Evolutionary conservation across 257 asterid genomes (phyloP), one percentile per base, ranked within the genome.

Genomic region (Petunia axillaris): DNA sequence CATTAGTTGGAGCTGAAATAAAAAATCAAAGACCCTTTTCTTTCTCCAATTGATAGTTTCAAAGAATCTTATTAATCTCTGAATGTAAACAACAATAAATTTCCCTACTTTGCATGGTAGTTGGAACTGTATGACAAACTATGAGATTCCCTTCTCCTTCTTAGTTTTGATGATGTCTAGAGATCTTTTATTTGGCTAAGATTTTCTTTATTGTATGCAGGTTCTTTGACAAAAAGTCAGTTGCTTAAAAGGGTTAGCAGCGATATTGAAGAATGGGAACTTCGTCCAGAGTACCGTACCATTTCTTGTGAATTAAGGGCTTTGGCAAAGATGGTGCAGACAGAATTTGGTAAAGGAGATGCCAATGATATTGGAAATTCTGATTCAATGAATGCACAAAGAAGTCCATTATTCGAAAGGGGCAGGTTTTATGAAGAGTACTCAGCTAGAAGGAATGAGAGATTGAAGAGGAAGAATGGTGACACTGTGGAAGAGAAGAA

Each of bases 371-470:
- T 39, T 83, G 80, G 62, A 0, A 1, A 57, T 10, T 79, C 75
- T 38, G 81, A 59, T 35, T 8, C 11, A 55, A 9, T 66, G 9
- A 83, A 82, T 9, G 76, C 75, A 64, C 79, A 62, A 44, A 80
- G 85, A 84, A 87, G 93, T 83, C 92, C 93, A 76, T 55, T 93
- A 77, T 95, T 93, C 37, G 93, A 92, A 83, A 89, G 97, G 85
- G 99, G 99, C 1, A 87, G 91, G 79, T 87, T 91, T 48, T 95
- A 95, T n/a, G 98, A 93, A 8, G 96, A 88, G 90, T 95, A 95
- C 52, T 84, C 92, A 0, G 96, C 97, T 2, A 85, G 96, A 78
- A 88, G 99, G 83, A 95, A 93, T 64, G 99, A 95, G 88, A 88
- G 97, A 91, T 92, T 95, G 70, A 91, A 77, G 93, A 87, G 94